Base-by-base conservation (phyloP, 331 rosid species). In the Erythrophleum ivorense region DNA sequence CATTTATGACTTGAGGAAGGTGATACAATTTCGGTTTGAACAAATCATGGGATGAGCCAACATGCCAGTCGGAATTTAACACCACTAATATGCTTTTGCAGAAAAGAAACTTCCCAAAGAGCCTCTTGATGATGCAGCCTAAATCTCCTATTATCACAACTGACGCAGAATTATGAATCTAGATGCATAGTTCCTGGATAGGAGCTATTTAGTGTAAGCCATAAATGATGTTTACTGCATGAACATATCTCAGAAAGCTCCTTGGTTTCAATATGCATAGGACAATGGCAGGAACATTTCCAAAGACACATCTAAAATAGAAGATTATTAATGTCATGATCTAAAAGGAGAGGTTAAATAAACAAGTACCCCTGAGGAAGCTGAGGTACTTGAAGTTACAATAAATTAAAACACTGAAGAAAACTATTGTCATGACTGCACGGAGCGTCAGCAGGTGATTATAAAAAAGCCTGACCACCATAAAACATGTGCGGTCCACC, bases 391-490 rank as follows among this genome's bases (percentile, higher is more conserved):
- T 57, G 50, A 77, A 67, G 79, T 53, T 86, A 73, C 38, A 57
- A 67, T 66, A 54, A 77, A 46, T 72, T 46, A 71, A 71, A 52
- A 80, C 83, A 70, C 78, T 72, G 76, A 34, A 45, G 36, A 82
- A 24, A 76, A 60, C 45, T 31, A n/a, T 52, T 46, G 19, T 71
- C 64, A 67, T 29, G n/a, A 3, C 70, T 81, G 75, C 83, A 81
- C 6, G 45, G 2, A 40, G 75, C 83, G 78, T 79, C 80, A 78
- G 58, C 12, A 64, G 73, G 78, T 46, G 43, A 64, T 91, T 85
- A 93, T 91, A 93, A 93, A 87, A 93, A 93, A 4, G 97, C 97
- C 41, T 94, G 53, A 83, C 94, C 91, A 29, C 97, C 97, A n/a
- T 93, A 93, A 64, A 93, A 93, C 84, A 93, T 94, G n/a, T 93